Conservation (phyloP, 108 stramenopile species). For the Skeletonema potamos region DNA sequence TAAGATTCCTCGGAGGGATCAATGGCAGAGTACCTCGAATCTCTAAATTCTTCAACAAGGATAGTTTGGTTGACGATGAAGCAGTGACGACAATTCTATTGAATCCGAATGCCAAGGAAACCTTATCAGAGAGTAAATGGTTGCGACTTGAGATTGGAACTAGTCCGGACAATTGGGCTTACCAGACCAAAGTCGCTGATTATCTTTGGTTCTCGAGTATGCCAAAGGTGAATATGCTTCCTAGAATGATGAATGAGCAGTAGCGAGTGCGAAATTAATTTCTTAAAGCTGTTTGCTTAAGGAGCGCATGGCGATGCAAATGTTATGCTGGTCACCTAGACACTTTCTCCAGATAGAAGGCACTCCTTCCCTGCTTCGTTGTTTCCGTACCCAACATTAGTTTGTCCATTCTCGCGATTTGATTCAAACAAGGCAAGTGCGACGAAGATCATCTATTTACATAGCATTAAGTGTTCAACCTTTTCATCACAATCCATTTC, state of each 20-base stretch:
- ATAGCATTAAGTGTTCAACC: too few species aligned
- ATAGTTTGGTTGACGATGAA: conserved; percentile 57
- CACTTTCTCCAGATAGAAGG: too few species aligned
- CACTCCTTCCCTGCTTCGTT: too few species aligned
- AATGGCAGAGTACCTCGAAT: conserved; percentile 81
- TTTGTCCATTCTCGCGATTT: too few species aligned
- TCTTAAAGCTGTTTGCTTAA: too few species aligned
- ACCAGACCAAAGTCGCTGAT: conserved; percentile 83
- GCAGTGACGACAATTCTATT: conserved; percentile 81
- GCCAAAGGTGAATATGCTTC: conserved; percentile 86
- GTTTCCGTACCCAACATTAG: too few species aligned
- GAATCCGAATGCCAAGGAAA: conserved; percentile 80
- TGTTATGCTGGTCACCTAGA: too few species aligned
- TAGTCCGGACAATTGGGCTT: conserved; percentile 65
- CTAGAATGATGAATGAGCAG: conserved; percentile 79
- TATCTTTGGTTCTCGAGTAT: conserved; percentile 82
- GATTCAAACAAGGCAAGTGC: too few species aligned
- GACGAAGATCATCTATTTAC: too few species aligned
- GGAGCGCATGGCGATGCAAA: too few species aligned
- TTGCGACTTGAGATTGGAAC: conserved; percentile 84
- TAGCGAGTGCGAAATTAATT: background rate
- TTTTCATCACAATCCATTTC: too few species aligned
- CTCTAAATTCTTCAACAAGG: conserved; percentile 37
- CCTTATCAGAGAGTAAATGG: conserved; percentile 62
- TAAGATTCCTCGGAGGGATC: conserved; percentile 70